Conservation (phyloP, 225 moss, liverwort and hornwort species). For the Physcomitrium patens region DNA sequence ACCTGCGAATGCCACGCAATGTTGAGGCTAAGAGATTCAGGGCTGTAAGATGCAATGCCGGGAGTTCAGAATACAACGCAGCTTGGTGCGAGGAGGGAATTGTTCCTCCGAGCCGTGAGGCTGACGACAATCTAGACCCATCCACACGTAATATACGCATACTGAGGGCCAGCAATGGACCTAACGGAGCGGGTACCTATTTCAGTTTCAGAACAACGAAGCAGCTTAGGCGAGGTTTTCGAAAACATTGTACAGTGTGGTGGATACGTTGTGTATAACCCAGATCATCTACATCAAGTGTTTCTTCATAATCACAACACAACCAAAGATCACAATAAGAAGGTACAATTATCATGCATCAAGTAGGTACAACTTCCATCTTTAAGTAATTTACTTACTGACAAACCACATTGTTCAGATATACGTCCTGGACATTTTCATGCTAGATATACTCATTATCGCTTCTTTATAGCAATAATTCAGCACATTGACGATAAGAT, state of each 20-base stretch:
- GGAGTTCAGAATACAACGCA: conserved; percentile 92
- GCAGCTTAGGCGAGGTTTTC: not conserved
- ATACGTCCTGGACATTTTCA: conserved; percentile 4
- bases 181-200: conserved; percentile 93
- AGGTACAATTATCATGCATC: not conserved
- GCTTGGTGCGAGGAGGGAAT: conserved; percentile 86
- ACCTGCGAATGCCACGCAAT: conserved; percentile 95
- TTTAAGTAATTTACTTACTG: not conserved
- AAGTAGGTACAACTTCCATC: not conserved
- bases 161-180: conserved; percentile 78
- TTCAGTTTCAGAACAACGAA: conserved; percentile 10
- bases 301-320: conserved; percentile 1
- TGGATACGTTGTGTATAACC: not conserved
- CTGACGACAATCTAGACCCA: conserved; percentile 73
- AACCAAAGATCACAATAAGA: conserved; percentile 12
- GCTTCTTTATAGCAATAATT: not conserved
- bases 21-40: conserved; percentile 86
- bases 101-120: conserved; percentile 60
- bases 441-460: not conserved
- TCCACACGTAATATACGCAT: conserved; percentile 94
- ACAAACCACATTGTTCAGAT: not conserved
- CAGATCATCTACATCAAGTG: conserved; percentile 5
- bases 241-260: not conserved
- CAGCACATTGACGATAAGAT: not conserved
- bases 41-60: conserved; percentile 92